Conservation (phyloP, 257 asterid species). For the Eucommia ulmoides region DNA sequence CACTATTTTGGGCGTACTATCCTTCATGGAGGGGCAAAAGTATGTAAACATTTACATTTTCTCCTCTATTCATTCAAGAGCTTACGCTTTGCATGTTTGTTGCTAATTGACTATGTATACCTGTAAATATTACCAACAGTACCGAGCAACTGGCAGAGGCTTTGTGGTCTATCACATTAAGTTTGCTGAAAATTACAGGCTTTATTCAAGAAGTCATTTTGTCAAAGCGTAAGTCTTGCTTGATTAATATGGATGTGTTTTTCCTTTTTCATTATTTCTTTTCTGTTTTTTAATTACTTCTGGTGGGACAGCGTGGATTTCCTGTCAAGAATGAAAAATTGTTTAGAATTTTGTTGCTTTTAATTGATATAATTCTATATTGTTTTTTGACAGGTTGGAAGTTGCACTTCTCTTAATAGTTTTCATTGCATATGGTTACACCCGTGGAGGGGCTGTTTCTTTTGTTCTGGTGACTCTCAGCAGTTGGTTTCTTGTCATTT, state of each 20-base stretch:
- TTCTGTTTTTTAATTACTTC: no score
- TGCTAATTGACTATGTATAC: not conserved
- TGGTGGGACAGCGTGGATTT: no score
- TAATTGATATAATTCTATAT: no score
- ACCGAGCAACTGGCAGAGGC: constrained; percentile 98
- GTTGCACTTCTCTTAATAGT: constrained; percentile 84
- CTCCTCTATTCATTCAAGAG: not conserved
- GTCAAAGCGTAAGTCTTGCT: constrained; percentile 69
- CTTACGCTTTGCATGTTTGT: not conserved
- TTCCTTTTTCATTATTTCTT: constrained; percentile 3
- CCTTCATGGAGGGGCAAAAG: constrained; percentile 99
- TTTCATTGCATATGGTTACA: constrained; percentile 77
- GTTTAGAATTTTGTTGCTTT: no score
- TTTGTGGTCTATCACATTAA: constrained; percentile 93
- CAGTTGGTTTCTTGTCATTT: constrained; percentile 96
- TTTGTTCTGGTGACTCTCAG: constrained; percentile 65
- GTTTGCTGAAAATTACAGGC: constrained; percentile 93
- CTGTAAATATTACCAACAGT: constrained; percentile 19
- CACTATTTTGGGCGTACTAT: constrained; percentile 98
- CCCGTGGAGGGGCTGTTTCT: constrained; percentile 54
- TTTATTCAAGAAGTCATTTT: constrained; percentile 95
- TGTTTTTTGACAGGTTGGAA: constrained; percentile 63
- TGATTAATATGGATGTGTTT: not conserved
- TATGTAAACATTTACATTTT: constrained; percentile 16
- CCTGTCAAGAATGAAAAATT: no score